A percentile compares a stretch with the other conserved stretches of the same genome.
phyloP scores from a whole-genome alignment of 139 green algal species.

The Coelastrella sp. region DNA sequence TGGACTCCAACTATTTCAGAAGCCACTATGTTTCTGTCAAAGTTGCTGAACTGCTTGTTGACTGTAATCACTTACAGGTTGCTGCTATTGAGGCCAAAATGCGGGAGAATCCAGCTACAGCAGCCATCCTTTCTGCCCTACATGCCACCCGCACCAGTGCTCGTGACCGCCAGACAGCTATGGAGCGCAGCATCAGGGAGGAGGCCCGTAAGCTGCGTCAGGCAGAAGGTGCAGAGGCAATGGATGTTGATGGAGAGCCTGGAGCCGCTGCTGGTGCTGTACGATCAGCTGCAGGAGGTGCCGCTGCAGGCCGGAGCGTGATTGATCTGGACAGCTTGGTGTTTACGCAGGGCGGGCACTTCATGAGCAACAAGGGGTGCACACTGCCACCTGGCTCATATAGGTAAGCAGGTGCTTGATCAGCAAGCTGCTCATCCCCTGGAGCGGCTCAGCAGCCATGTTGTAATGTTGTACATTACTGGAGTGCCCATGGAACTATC shows the following conservation, averaged over 20 bases:
- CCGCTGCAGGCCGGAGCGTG: conserved; percentile 67
- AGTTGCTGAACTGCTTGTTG: background rate
- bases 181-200: conserved; percentile 92
- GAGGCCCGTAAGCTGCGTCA: conserved; percentile 89
- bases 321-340: conserved; percentile 91
- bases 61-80: background rate
- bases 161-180: conserved; percentile 66
- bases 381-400: conserved; percentile 81
- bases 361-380: conserved; percentile 92
- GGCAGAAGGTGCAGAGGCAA: conserved; percentile 47
- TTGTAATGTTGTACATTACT: no score
- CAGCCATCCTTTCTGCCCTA: conserved; percentile 86
- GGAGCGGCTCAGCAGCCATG: no score
- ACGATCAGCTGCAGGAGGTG: conserved; percentile 42
- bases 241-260: conserved; percentile 38
- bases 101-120: conserved; percentile 60
- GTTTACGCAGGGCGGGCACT: conserved; percentile 84
- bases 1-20: no score
- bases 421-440: no score
- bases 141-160: conserved; percentile 81
- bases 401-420: no score
- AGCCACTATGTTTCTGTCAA: background rate
- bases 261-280: conserved; percentile 41
- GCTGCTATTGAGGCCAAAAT: conserved; percentile 82
- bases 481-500: no score